Conservation (phyloP, 306 rosid genomes). For the Ochetophila trinervis region DNA sequence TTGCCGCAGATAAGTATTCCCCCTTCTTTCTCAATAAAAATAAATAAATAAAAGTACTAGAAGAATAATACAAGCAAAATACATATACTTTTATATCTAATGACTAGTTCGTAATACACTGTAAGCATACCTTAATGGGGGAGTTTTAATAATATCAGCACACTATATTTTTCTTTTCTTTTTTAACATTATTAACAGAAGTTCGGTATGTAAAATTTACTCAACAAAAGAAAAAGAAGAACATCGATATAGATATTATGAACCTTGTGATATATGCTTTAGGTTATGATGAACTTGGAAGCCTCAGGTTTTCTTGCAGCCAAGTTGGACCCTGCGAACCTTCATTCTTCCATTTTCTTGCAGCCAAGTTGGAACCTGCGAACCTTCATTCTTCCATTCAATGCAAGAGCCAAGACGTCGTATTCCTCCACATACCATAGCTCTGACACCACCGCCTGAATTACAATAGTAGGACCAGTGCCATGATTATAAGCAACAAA, state of each 20-base stretch:
- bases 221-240: neutral
- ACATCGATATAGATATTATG: neutral
- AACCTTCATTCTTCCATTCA: slow-evolving; percentile 78
- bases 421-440: slow-evolving; percentile 97
- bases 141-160: too few species aligned
- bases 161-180: too few species aligned
- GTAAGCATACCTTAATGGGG: too few species aligned
- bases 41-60: too few species aligned
- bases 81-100: too few species aligned
- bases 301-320: slow-evolving; percentile 51
- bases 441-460: slow-evolving; percentile 78
- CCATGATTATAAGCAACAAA: neutral
- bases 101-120: too few species aligned
- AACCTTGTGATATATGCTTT: neutral
- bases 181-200: too few species aligned
- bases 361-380: slow-evolving; percentile 72
- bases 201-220: neutral
- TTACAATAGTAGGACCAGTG: slow-evolving; percentile 7
- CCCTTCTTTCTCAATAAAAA: too few species aligned
- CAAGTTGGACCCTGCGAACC: slow-evolving; percentile 58
- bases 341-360: slow-evolving; percentile 78
- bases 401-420: slow-evolving; percentile 85
- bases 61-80: too few species aligned
- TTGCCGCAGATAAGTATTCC: too few species aligned
- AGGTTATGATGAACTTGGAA: neutral